Base-by-base conservation (phyloP, 2,329 filamentous ascomycete species). In the Teratosphaeria pseudoeucalypti region DNA sequence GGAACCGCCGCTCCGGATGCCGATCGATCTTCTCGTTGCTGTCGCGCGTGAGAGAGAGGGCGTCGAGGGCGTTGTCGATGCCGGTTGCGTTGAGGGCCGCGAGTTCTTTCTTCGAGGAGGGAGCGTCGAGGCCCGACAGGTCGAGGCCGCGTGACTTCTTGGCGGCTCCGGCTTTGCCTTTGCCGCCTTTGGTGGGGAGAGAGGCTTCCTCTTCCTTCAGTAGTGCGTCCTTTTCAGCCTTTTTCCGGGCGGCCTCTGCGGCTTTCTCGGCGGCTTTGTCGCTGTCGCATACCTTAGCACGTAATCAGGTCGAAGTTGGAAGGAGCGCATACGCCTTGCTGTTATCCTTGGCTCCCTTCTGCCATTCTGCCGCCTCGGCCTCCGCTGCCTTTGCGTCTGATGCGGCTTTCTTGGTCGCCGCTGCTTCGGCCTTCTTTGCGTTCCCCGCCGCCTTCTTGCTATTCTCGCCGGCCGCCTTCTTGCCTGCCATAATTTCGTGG, bases 51-150 rank as follows among this genome's bases (percentile, higher is more conserved):
- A 96, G 75, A 2, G 84, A 85, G 32, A 97, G 82, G 2, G 91
- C 91, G 68, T 96, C 92, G 56, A 97, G 83, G 0, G 91, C 91
- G 69, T 96, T 92, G 73, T 97, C 92, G 74, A 99, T 96, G 69
- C 91, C 91, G 0, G 87, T 82, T 3, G 91, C 92, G 73, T 87
- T 92, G 68, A 96, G 81, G 0, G 88, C 75, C 0, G 79, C 67
- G 10, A 85, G 74, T 14, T 78, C 76, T 63, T 79, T 80, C 61
- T 68, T 70, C 9, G 72, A 77, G 63, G 76, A 73, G 3, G 78
- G 73, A 1, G 75, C 61, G 68, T 94, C 89, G 64, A 96, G 85
- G 72, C 89, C 86, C 19, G 81, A 82, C 49, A 92, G 82, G 69
- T 92, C 88, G 43, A 92, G 81, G 39, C 89, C 89, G 62, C 84